These are phyloP conservation scores for Oryza brachyantha DNA, from an alignment of 176 grass and related monocot genomes.

Conservation along the genomic window DNA sequence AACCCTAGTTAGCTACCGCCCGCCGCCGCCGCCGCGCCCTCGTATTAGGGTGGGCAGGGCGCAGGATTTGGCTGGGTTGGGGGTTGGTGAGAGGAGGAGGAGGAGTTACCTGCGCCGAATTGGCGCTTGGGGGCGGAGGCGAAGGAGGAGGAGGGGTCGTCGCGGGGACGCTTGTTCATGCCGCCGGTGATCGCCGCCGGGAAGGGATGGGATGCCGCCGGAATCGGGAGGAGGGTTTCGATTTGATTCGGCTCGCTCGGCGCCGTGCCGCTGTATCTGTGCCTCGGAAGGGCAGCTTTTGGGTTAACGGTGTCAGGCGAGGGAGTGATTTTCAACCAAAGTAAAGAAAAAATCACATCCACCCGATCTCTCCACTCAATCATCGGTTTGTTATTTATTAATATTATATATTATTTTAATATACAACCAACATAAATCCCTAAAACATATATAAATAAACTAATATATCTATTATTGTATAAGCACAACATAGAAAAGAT, in stretches of 20 bases:
- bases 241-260: background rate
- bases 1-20: conserved; percentile 30
- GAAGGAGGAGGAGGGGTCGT: conserved; percentile 34
- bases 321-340: no score
- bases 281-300: background rate
- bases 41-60: background rate
- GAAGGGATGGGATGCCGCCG: background rate
- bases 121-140: conserved; percentile 42
- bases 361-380: no score
- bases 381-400: no score
- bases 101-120: conserved; percentile 39
- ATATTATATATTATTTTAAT: no score
- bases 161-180: conserved; percentile 53
- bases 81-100: background rate
- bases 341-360: no score
- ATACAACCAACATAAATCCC: no score
- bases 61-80: background rate
- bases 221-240: background rate
- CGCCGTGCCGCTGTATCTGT: background rate
- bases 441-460: no score
- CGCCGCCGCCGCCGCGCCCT: background rate
- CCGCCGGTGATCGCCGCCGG: conserved; percentile 7
- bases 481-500: no score
- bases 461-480: no score
- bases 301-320: no score